Evolutionary conservation across 1,284 basidiomycete species (phyloP).

Genomic region (Austroboletus novae-zelandiae): DNA sequence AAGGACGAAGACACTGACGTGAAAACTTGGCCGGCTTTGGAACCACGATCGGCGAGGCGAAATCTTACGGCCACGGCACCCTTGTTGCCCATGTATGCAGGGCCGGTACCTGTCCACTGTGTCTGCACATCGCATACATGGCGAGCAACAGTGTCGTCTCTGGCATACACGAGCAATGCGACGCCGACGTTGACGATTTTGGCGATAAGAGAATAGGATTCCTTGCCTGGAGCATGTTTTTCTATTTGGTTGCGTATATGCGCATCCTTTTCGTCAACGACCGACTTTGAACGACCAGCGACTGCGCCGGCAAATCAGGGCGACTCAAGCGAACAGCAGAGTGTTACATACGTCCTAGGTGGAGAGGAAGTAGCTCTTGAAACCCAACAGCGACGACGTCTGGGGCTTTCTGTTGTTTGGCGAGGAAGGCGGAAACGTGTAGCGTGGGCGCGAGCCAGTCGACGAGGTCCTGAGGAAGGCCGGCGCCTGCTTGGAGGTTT

Average conservation of each 20-base stretch:
- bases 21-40: slow-evolving; percentile 66
- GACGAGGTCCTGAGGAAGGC: slow-evolving; percentile 76
- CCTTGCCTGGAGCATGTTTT: slow-evolving; percentile 61
- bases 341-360: slow-evolving; percentile 65
- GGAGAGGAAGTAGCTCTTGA: slow-evolving; percentile 84
- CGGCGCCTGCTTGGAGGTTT: slow-evolving; percentile 70
- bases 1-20: slow-evolving; percentile 57
- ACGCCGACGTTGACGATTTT: slow-evolving; percentile 78
- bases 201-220: slow-evolving; percentile 69
- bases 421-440: slow-evolving; percentile 69
- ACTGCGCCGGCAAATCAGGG: slow-evolving; percentile 41
- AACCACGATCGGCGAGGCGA: slow-evolving; percentile 58
- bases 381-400: slow-evolving; percentile 90
- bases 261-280: slow-evolving; percentile 59
- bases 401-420: slow-evolving; percentile 56
- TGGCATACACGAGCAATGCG: slow-evolving; percentile 78
- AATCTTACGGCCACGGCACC: slow-evolving; percentile 90
- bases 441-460: slow-evolving; percentile 81
- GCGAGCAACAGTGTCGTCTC: slow-evolving; percentile 63
- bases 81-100: slow-evolving; percentile 90
- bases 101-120: slow-evolving; percentile 74
- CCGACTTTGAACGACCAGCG: slow-evolving; percentile 57
- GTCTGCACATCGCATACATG: slow-evolving; percentile 68
- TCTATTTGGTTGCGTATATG: slow-evolving; percentile 73
- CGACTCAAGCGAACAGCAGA: not conserved